Evolutionary conservation across 495 filamentous ascomycete species (phyloP).

Genomic region (Durotheca rogersii): DNA sequence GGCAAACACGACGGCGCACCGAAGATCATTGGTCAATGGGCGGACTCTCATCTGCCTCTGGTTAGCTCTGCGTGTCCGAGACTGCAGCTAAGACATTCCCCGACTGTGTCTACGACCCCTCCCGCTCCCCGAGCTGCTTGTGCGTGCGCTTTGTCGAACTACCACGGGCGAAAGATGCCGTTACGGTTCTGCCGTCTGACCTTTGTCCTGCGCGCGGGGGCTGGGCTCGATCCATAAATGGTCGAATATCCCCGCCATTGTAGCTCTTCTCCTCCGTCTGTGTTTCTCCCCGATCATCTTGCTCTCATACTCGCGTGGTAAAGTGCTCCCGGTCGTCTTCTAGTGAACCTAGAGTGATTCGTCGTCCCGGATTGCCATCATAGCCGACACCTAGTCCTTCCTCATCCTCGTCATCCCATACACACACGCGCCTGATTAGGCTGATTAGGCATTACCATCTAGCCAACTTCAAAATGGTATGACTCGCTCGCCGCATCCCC

Average conservation of each 20-base stretch:
- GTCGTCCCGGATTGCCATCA: not conserved
- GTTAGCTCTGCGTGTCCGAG: conserved; percentile 16
- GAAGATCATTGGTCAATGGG: conserved; percentile 11
- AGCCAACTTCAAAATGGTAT: conserved; percentile 54
- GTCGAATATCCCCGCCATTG: conserved; percentile 21
- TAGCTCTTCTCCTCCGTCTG: conserved; percentile 4
- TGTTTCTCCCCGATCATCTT: conserved; percentile 13
- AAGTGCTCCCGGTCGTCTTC: not conserved
- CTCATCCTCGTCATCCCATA: conserved; percentile 3
- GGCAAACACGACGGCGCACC: conserved; percentile 14
- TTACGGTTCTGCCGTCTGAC: conserved; percentile 8
- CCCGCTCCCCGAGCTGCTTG: conserved; percentile 27
- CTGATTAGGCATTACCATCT: conserved; percentile 10
- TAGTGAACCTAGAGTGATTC: not conserved
- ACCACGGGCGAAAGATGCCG: conserved; percentile 20
- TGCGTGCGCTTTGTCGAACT: conserved; percentile 15
- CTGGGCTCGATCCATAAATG: conserved; percentile 28
- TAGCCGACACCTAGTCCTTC: too few relatives aligned
- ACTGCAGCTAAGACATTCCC: conserved; percentile 28
- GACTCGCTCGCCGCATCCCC: conserved; percentile 41
- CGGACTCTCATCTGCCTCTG: conserved; percentile 16
- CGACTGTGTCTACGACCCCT: conserved; percentile 27
- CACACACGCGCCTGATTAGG: conserved; percentile 5
- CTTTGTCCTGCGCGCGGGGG: conserved; percentile 15
- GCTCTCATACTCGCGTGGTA: conserved; percentile 23